A percentile compares a stretch with the other conserved stretches of the same genome.
phyloP scores from a whole-genome alignment of 2,329 filamentous ascomycete species.

The Tympanopsis confertula region DNA sequence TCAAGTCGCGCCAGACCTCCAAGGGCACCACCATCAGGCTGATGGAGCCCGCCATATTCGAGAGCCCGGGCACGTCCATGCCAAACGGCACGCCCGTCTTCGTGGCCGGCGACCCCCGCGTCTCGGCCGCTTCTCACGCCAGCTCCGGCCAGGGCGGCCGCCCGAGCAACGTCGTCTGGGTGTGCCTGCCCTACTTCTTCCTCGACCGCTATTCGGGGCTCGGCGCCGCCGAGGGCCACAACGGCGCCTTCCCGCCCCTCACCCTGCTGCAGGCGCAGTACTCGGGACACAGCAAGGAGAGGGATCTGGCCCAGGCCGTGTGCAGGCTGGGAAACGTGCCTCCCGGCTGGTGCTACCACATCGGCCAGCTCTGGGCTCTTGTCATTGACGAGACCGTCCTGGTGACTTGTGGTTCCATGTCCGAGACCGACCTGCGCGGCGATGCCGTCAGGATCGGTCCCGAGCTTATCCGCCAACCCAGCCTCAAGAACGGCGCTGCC shows the following conservation, averaged over 20 bases:
- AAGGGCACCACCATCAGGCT: conserved; percentile 26
- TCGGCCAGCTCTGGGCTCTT: conserved; percentile 34
- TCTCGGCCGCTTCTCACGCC: conserved; percentile 11
- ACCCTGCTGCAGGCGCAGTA: conserved; percentile 31
- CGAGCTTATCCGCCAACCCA: conserved; percentile 5
- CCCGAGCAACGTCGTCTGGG: conserved; percentile 19
- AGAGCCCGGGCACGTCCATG: conserved; percentile 11
- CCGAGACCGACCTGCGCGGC: conserved; percentile 17
- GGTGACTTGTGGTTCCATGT: conserved; percentile 27
- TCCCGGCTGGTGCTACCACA: conserved; percentile 29
- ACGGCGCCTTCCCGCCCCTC: conserved; percentile 24
- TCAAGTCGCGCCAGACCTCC: conserved; percentile 23
- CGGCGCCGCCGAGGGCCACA: conserved; percentile 12
- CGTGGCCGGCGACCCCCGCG: not conserved
- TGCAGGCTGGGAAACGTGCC: conserved; percentile 22
- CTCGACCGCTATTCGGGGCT: conserved; percentile 29
- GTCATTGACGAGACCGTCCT: conserved; percentile 28
- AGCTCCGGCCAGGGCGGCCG: conserved; percentile 7
- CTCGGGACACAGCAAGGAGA: conserved; percentile 20
- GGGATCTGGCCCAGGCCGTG: conserved; percentile 34
- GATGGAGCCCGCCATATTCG: conserved; percentile 26
- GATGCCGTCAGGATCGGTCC: conserved; percentile 16
- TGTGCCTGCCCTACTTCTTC: conserved; percentile 34
- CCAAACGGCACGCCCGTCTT: not conserved
- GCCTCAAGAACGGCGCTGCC: conserved; percentile 1